phyloP scores from a whole-genome alignment of 2,329 filamentous ascomycete species.

The Lachnellula cervina region DNA sequence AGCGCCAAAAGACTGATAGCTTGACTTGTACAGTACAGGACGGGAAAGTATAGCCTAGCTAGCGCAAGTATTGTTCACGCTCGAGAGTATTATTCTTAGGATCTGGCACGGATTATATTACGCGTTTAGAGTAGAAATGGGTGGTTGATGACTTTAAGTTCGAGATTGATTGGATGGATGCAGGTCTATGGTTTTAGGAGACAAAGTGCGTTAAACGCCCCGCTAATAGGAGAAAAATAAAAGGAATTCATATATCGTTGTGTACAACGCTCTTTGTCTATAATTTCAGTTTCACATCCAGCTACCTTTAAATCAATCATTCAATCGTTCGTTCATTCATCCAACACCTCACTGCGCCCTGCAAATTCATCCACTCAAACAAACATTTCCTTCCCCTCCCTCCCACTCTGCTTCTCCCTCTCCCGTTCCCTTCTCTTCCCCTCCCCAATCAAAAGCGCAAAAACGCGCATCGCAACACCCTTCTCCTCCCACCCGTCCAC shows the following conservation, averaged over 20 bases:
- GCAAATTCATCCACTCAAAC: not conserved
- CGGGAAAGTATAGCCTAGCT: too few species aligned
- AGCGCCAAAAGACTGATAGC: too few species aligned
- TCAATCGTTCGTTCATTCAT: too few species aligned
- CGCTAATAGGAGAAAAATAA: constrained; percentile 8
- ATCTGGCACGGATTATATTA: too few species aligned
- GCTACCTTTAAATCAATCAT: too few species aligned
- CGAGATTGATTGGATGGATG: too few species aligned
- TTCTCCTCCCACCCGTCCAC: constrained; percentile 32
- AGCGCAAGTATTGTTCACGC: too few species aligned
- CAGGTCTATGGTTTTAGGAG: not conserved
- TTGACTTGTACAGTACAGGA: too few species aligned
- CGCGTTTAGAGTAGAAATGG: constrained; percentile 1
- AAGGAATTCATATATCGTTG: not conserved
- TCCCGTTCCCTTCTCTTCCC: constrained; percentile 16
- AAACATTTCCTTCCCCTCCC: constrained; percentile 10
- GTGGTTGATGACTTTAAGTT: not conserved
- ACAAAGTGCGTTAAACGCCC: not conserved
- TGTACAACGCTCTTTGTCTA: not conserved
- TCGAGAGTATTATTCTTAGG: too few species aligned
- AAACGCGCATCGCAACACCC: constrained; percentile 29
- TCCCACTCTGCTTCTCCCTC: not conserved
- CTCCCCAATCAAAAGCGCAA: constrained; percentile 26
- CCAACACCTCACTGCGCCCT: too few species aligned
- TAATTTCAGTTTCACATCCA: too few species aligned